Percentiles rank a stretch among this genome's conserved stretches.
phyloP scores from a whole-genome alignment of 139 green algal genomes.

The Nannochloris sp. region DNA sequence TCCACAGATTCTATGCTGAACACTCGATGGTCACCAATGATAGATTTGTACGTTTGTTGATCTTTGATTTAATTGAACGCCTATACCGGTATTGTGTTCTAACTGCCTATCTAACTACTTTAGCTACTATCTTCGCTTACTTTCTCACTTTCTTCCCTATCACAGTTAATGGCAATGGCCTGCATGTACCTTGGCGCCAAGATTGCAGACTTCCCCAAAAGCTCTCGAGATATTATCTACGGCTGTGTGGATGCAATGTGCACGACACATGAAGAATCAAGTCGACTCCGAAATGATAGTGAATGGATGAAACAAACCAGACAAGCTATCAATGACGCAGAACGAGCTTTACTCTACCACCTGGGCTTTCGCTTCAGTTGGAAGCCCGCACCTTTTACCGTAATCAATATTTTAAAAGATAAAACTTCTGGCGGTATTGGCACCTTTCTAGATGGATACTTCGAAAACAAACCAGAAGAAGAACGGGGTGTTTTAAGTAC shows the following conservation, averaged over 20 bases:
- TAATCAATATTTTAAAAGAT: constrained; percentile 6
- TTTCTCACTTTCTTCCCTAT: not conserved
- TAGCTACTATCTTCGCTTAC: not conserved
- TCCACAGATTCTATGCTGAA: constrained; percentile 59
- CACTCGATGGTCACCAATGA: constrained; percentile 61
- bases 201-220: constrained; percentile 73
- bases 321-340: constrained; percentile 24
- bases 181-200: constrained; percentile 85
- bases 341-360: constrained; percentile 38
- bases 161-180: constrained; percentile 66
- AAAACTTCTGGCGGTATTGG: not conserved
- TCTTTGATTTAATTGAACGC: too few species aligned
- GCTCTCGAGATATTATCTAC: constrained; percentile 51
- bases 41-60: constrained; percentile 48
- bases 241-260: not conserved
- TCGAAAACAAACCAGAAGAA: not conserved
- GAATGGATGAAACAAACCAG: not conserved
- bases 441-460: not conserved
- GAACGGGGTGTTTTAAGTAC: not conserved
- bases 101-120: not conserved
- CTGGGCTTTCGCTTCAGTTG: constrained; percentile 27
- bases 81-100: not conserved
- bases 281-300: too few species aligned
- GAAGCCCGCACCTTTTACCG: not conserved
- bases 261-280: not conserved